Conservation (phyloP, 2,329 filamentous ascomycete genomes). For the Chlorencoelia australis region DNA sequence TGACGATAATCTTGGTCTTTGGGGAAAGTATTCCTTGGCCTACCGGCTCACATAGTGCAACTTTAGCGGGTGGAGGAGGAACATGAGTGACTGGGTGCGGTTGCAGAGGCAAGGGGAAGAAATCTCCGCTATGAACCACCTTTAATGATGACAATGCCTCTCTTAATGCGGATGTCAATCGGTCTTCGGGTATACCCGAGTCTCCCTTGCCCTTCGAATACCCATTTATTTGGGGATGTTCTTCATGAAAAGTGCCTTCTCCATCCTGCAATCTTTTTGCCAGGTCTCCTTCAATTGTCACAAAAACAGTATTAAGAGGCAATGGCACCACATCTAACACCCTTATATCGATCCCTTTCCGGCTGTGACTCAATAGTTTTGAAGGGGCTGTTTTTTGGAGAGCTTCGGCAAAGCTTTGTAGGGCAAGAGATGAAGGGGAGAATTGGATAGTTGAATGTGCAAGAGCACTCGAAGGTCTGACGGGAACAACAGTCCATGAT, state of each 20-base stretch:
- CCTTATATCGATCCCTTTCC: conserved; percentile 73
- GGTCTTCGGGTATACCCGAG: conserved; percentile 41
- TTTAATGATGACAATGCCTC: conserved; percentile 62
- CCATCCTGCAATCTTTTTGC: conserved; percentile 72
- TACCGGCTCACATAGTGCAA: conserved; percentile 90
- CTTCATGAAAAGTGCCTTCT: conserved; percentile 70
- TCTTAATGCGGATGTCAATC: conserved; percentile 57
- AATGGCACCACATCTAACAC: conserved; percentile 73
- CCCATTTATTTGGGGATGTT: conserved; percentile 40
- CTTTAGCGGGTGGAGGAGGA: conserved; percentile 72
- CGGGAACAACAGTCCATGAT: conserved; percentile 78
- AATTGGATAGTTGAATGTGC: conserved; percentile 73
- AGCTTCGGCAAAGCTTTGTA: conserved; percentile 69
- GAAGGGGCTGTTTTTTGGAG: conserved; percentile 67
- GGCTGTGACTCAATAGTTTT: conserved; percentile 60
- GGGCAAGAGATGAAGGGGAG: conserved; percentile 57
- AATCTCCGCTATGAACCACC: conserved; percentile 75
- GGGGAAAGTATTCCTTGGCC: conserved; percentile 73
- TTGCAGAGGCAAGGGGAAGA: conserved; percentile 66
- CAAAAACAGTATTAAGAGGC: conserved; percentile 74
- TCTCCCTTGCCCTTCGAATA: conserved; percentile 26
- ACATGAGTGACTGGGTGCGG: conserved; percentile 82
- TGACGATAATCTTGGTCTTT: conserved; percentile 74
- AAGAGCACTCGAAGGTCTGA: conserved; percentile 52
- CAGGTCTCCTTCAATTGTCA: conserved; percentile 73